A percentile compares a stretch with the other conserved stretches of the same genome.
phyloP scores from a whole-genome alignment of 2,329 filamentous ascomycete genomes.

The Cercospora zeae-maydis region DNA sequence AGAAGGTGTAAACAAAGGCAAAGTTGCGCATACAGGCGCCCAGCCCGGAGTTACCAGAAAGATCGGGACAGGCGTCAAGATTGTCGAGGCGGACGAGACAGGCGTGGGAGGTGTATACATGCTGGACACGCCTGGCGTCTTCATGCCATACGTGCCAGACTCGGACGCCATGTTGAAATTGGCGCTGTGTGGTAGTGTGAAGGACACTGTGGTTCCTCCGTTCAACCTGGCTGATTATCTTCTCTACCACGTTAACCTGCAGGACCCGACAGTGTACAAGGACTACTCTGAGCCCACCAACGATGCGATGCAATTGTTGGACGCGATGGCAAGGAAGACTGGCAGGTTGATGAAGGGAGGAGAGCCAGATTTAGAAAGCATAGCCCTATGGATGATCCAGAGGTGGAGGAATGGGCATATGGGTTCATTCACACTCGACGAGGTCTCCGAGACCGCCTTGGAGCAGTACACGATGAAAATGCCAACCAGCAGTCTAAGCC shows the following conservation, averaged over 20 bases:
- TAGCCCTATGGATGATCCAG: constrained; percentile 76
- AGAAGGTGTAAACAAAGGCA: constrained; percentile 61
- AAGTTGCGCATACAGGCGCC: constrained; percentile 76
- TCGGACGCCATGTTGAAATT: constrained; percentile 90
- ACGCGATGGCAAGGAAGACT: constrained; percentile 66
- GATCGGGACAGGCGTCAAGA: constrained; percentile 72
- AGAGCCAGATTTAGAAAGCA: constrained; percentile 63
- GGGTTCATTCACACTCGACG: constrained; percentile 75
- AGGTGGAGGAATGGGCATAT: constrained; percentile 75
- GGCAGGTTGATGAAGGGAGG: constrained; percentile 75
- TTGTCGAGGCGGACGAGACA: constrained; percentile 58
- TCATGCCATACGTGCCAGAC: constrained; percentile 84
- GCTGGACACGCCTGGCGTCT: constrained; percentile 90
- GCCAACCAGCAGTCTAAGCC: constrained; percentile 57
- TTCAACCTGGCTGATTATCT: constrained; percentile 85
- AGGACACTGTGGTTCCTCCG: constrained; percentile 76
- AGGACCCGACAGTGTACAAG: constrained; percentile 59
- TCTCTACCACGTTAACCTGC: constrained; percentile 74
- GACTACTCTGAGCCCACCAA: constrained; percentile 73
- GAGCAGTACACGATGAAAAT: constrained; percentile 49
- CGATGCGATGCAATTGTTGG: constrained; percentile 70
- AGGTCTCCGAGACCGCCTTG: constrained; percentile 61
- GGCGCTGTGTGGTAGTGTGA: constrained; percentile 85
- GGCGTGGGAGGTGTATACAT: constrained; percentile 66
- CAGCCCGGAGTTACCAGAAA: constrained; percentile 89